A percentile compares a stretch with the other conserved stretches of the same genome.
Conservation (phyloP, 2,329 filamentous ascomycete genomes). For the Fusarium papillatum region DNA sequence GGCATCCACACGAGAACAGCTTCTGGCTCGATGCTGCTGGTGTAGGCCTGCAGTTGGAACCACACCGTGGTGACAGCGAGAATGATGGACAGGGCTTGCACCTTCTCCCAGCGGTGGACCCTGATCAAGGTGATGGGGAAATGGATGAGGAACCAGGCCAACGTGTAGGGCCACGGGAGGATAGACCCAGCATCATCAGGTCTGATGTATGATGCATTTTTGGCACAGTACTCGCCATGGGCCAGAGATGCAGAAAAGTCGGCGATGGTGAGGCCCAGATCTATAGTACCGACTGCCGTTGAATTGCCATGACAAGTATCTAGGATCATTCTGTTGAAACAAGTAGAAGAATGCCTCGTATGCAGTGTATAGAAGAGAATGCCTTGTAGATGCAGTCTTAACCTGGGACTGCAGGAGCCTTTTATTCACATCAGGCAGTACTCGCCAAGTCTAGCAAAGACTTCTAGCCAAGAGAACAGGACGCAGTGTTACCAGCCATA, state of each 20-base stretch:
- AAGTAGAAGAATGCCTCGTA: background rate
- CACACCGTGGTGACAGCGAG: constrained; percentile 3
- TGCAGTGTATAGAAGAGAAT: background rate
- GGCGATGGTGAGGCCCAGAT: background rate
- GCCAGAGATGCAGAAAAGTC: background rate
- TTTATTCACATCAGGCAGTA: background rate
- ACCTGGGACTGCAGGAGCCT: background rate
- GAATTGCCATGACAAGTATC: background rate
- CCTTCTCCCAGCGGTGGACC: constrained; percentile 6
- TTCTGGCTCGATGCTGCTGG: constrained; percentile 3
- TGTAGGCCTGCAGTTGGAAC: constrained; percentile 9
- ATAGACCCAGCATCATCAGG: constrained; percentile 6
- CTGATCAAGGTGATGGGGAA: constrained; percentile 9
- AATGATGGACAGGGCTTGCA: constrained; percentile 11
- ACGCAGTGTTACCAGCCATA: background rate
- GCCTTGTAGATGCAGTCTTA: background rate
- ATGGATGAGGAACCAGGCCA: constrained; percentile 10
- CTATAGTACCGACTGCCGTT: background rate
- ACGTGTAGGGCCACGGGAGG: constrained; percentile 3
- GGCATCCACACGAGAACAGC: constrained; percentile 11
- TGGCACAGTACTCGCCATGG: background rate
- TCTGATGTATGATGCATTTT: background rate
- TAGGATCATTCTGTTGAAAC: background rate
- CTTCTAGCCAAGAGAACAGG: background rate
- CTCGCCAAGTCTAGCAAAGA: background rate